Evolutionary conservation across 805 yeast genomes (phyloP), one percentile per base, ranked within the genome.

Genomic region (Ogataea dorogensis): DNA sequence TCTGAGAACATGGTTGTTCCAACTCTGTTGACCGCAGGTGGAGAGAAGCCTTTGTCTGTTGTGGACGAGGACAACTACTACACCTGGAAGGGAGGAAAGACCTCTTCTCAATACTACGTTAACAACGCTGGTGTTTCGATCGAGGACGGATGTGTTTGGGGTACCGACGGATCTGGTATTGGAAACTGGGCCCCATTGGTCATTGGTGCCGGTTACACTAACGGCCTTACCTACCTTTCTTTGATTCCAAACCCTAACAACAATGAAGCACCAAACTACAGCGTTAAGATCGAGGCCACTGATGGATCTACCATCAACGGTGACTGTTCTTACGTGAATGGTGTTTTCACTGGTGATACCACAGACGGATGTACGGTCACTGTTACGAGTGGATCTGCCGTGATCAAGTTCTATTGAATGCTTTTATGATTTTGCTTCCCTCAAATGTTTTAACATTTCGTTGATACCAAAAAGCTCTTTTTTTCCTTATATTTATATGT

Each of bases 151-250:
- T 91, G 98, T 73, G 64, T 84, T 52, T 91, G 98, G 98, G 95
- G 97, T 63, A 61, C 77, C 36, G 53, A 71, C 5, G 86, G 86
- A 47, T 73, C 89, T 24, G 83, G 81, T 54, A 65, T 85, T 49
- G 98, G 98, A 70, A 91, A 91, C 85, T 91, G 96, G 97, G 95
- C 98, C 49, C 98, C 98, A 53, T 72, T 91, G 50, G 86, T 82
- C 67, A 72, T 93, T 54, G 98, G 98, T 64, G 87, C 97, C 33
- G 97, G 98, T 59, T 71, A 74, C 66, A 70, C 85, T 43, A 64
- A 60, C 51, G 85, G 86, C 44, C 69, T 77, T 54, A 71, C 95
- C 36, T 89, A 86, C 75, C 67, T 91, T 54, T 86, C 96, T 6
- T 70, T 91, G 65, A 86, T 88, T 67, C 96, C 96, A 66, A 91